Percentiles rank a stretch among this genome's conserved stretches.
These are phyloP conservation scores for Austroboletus eburneus DNA, from an alignment of 768 basidiomycete genomes.

Conservation along the genomic window DNA sequence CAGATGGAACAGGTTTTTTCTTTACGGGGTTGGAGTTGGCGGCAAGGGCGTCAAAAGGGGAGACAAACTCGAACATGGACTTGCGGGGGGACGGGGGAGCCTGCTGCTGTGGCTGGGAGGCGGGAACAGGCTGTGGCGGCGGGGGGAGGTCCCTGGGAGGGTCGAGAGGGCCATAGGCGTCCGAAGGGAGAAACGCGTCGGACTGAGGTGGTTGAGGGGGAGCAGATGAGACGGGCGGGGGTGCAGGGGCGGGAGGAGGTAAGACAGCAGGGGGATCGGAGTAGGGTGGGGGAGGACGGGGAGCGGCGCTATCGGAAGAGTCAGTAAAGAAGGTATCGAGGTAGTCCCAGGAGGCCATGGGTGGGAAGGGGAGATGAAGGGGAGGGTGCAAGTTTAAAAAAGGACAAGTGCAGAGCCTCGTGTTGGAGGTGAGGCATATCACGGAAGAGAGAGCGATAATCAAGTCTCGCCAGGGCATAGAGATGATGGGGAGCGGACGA, in stretches of 20 bases:
- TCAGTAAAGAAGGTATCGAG: slow-evolving; percentile 30
- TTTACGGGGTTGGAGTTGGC: slow-evolving; percentile 45
- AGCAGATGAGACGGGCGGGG: slow-evolving; percentile 40
- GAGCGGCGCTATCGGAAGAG: slow-evolving; percentile 36
- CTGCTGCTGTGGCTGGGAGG: slow-evolving; percentile 35
- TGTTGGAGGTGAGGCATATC: slow-evolving; percentile 24
- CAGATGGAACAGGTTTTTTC: slow-evolving; percentile 65
- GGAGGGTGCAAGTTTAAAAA: slow-evolving; percentile 14
- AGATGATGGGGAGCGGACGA: background rate
- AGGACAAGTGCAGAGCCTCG: slow-evolving; percentile 20
- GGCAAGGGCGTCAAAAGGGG: slow-evolving; percentile 78
- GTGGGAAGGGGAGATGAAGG: slow-evolving; percentile 13
- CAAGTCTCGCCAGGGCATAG: background rate
- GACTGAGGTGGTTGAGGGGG: slow-evolving; percentile 33
- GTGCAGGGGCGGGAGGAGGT: slow-evolving; percentile 15
- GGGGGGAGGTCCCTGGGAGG: slow-evolving; percentile 22
- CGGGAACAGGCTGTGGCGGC: slow-evolving; percentile 18
- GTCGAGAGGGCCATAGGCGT: background rate
- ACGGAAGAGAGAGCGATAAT: background rate
- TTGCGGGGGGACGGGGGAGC: slow-evolving; percentile 67
- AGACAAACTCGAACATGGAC: slow-evolving; percentile 82
- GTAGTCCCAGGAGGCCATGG: slow-evolving; percentile 33
- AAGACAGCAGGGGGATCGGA: slow-evolving; percentile 43
- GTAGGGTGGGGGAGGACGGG: slow-evolving; percentile 49
- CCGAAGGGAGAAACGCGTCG: slow-evolving; percentile 1